Evolutionary conservation across 2,329 filamentous ascomycete species (phyloP).

Genomic region (Monosporascus sp.): DNA sequence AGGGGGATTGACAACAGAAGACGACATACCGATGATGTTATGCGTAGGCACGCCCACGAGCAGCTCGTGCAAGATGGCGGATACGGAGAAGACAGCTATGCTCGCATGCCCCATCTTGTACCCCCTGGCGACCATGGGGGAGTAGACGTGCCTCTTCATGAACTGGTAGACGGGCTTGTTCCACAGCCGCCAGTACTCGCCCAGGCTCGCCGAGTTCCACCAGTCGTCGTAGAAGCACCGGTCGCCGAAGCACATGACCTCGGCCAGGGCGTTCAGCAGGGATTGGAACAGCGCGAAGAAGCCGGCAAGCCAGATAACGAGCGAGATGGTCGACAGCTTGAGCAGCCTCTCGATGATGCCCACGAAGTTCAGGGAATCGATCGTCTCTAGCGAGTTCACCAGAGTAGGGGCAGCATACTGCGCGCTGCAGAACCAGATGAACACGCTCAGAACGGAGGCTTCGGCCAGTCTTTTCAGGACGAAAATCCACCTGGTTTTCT

Average conservation of each 20-base stretch:
- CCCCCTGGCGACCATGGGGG: constrained; percentile 78
- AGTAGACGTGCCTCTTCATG: constrained; percentile 92
- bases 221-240: constrained; percentile 94
- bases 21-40: constrained; percentile 70
- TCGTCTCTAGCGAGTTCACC: constrained; percentile 83
- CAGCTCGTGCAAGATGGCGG: constrained; percentile 84
- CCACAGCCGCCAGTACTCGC: constrained; percentile 92
- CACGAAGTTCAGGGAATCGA: constrained; percentile 71
- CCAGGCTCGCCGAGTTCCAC: constrained; percentile 90
- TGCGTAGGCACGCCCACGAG: constrained; percentile 93
- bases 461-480: constrained; percentile 79
- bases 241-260: constrained; percentile 85
- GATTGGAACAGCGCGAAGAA: constrained; percentile 98
- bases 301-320: constrained; percentile 94
- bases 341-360: constrained; percentile 85
- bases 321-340: constrained; percentile 91
- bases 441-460: constrained; percentile 70
- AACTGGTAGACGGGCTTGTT: constrained; percentile 97
- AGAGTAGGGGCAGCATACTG: constrained; percentile 92
- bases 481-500: constrained; percentile 79
- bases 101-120: constrained; percentile 69
- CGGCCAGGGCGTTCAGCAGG: constrained; percentile 83
- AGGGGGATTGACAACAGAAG: neutral
- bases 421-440: constrained; percentile 92
- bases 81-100: constrained; percentile 79